Percentiles rank a stretch among this genome's conserved stretches.
Conservation (phyloP, 306 rosid species). For the Fragaria ananassa region DNA sequence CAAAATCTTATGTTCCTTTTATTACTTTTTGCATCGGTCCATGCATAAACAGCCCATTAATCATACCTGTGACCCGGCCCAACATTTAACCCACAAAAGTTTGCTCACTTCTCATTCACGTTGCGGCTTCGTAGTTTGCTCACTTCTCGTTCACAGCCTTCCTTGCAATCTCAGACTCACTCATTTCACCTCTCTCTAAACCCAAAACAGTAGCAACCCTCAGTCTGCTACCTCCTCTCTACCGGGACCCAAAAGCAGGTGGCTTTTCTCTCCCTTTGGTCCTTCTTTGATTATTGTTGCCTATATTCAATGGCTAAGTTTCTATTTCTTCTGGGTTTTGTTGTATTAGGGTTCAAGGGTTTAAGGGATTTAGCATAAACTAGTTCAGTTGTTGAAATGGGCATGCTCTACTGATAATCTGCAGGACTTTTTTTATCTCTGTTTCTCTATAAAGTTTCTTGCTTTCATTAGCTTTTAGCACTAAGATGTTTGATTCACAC, state of each 20-base stretch:
- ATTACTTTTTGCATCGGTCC: too few relatives aligned
- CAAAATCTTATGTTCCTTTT: too few relatives aligned
- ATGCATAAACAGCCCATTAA: too few relatives aligned
- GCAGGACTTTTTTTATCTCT: too few relatives aligned
- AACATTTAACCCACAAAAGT: too few relatives aligned
- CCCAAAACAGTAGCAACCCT: too few relatives aligned
- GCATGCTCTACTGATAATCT: neutral
- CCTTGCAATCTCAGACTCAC: too few relatives aligned
- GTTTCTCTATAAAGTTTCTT: neutral
- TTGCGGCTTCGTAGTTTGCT: too few relatives aligned
- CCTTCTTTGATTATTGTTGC: neutral
- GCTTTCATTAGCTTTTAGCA: neutral
- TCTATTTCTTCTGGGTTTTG: neutral
- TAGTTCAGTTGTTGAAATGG: neutral
- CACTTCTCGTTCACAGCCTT: too few relatives aligned
- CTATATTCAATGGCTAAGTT: neutral
- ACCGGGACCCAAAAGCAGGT: neutral
- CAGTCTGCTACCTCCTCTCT: neutral
- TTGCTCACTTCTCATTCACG: too few relatives aligned
- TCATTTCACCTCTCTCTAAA: too few relatives aligned
- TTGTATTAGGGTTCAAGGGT: neutral
- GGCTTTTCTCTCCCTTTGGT: neutral
- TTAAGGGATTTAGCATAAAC: neutral
- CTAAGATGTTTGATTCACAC: neutral
- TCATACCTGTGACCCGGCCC: too few relatives aligned